phyloP scores from a whole-genome alignment of 2,329 filamentous ascomycete species.

The Purpureocillium lavendulum region DNA sequence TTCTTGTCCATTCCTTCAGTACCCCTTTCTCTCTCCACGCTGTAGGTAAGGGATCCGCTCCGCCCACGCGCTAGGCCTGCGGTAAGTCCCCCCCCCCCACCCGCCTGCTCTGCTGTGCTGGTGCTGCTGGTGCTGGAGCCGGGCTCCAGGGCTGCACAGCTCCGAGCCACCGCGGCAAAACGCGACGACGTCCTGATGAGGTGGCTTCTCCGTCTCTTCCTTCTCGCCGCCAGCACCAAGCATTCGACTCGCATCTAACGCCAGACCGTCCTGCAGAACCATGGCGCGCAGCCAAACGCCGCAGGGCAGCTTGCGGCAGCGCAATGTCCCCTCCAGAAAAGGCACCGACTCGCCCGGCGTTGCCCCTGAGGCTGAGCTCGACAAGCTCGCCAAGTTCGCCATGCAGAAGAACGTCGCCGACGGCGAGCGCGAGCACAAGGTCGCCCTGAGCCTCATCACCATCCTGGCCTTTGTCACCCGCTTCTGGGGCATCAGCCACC shows the following conservation, averaged over 20 bases:
- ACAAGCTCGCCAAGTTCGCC: slow-evolving; percentile 36
- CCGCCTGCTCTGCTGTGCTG: too few relatives aligned
- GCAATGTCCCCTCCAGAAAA: slow-evolving; percentile 46
- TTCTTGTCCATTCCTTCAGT: not conserved
- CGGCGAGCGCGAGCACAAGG: slow-evolving; percentile 77
- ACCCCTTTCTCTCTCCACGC: not conserved
- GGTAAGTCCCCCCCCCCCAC: too few relatives aligned
- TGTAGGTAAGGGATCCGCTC: too few relatives aligned
- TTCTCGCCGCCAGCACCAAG: not conserved
- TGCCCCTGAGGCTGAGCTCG: slow-evolving; percentile 38
- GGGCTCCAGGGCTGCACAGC: not conserved
- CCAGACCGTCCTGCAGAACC: slow-evolving; percentile 14
- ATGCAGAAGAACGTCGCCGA: slow-evolving; percentile 25
- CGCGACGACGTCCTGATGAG: too few relatives aligned
- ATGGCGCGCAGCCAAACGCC: slow-evolving; percentile 43
- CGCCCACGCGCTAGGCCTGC: too few relatives aligned
- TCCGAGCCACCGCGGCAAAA: too few relatives aligned
- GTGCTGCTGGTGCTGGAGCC: too few relatives aligned
- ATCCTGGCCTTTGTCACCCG: slow-evolving; percentile 79
- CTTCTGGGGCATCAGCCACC: slow-evolving; percentile 94
- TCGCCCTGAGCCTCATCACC: slow-evolving; percentile 71
- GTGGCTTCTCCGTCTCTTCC: too few relatives aligned
- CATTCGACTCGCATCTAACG: not conserved
- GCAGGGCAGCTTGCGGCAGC: slow-evolving; percentile 52
- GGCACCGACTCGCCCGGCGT: slow-evolving; percentile 24